Evolutionary conservation across 2,329 filamentous ascomycete genomes (phyloP), one percentile per base, ranked within the genome.

Genomic region (Phaeosphaeriaceae sp.): DNA sequence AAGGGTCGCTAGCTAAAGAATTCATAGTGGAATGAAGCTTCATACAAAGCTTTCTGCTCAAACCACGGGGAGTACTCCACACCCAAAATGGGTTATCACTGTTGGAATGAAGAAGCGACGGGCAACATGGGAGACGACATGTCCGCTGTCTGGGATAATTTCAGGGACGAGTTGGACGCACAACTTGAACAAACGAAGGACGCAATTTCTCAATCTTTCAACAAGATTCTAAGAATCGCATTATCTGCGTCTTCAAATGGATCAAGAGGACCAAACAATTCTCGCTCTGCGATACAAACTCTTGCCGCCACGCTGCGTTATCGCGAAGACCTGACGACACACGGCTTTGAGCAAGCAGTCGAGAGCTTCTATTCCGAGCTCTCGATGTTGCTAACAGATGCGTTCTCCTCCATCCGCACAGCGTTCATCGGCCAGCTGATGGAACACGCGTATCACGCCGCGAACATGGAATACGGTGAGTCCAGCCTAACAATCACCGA

Each of bases 21-120:
- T 55, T 23, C 7, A 50, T 3, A 56, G 55, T 60, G 32, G 39
- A 29, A 41, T 48, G 34, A 75, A 20, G 66, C 17, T 4, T 58
- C 70, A 0, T 80, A 78, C 42, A 47, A 68, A 15, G 76, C 78
- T 0, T 81, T 79, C 47, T 79, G 76, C 41, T 62, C 70, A 12
- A 64, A 79, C 0, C 76, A 67, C 41, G 79, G 79, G 0, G 52
- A 65, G 6, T 52, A 80, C 41, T 43, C 0, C 3, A 78, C 76
- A 0, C 0, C 3, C 0, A 30, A 35, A 0, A 54, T 48, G 3
- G 70, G 70, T 0, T 33, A 28, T 1, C 71, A 53, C n/a, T 73
- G 75, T 46, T 81, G 78, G 78, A 81, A 81, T 42, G 61, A 74
- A 40, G 76, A 80, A 57, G 73, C 73, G 0, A 77, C 78, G 2